Conservation (phyloP, 1,139 yeast species). For the Pichia sp. region DNA sequence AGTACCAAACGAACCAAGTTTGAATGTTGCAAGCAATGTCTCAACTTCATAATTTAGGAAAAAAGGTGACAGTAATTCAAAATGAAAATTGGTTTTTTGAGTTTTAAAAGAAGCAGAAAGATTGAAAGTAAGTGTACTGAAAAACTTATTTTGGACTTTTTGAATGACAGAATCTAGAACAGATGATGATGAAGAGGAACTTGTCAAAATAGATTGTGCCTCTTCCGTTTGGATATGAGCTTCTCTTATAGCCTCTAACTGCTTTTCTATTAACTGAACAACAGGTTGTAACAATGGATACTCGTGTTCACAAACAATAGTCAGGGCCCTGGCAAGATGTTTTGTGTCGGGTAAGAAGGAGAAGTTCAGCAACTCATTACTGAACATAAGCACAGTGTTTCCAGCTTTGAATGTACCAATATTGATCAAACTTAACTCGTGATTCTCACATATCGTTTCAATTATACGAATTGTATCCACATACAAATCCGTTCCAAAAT, state of each 20-base stretch:
- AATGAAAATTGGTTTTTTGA: constrained; percentile 11
- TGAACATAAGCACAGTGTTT: constrained; percentile 16
- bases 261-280: neutral
- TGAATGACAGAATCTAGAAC: constrained; percentile 3
- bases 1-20: constrained; percentile 10
- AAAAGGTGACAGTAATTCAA: constrained; percentile 22
- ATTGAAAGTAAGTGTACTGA: constrained; percentile 7
- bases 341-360: constrained; percentile 19
- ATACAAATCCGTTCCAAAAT: constrained; percentile 9
- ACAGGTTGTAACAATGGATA: constrained; percentile 16
- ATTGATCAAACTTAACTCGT: constrained; percentile 17
- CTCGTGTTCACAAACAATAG: constrained; percentile 17
- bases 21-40: constrained; percentile 11
- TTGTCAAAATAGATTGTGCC: too few relatives aligned
- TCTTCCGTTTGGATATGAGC: too few relatives aligned
- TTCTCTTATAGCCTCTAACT: neutral
- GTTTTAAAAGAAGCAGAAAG: constrained; percentile 13
- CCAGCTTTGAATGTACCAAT: constrained; percentile 20
- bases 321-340: constrained; percentile 16
- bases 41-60: constrained; percentile 14
- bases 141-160: constrained; percentile 1
- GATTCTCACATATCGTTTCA: constrained; percentile 14
- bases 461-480: constrained; percentile 12
- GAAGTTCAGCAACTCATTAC: constrained; percentile 14
- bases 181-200: too few relatives aligned